Evolutionary conservation across 1,284 basidiomycete species (phyloP).

Genomic region (Omphalotus olearius): DNA sequence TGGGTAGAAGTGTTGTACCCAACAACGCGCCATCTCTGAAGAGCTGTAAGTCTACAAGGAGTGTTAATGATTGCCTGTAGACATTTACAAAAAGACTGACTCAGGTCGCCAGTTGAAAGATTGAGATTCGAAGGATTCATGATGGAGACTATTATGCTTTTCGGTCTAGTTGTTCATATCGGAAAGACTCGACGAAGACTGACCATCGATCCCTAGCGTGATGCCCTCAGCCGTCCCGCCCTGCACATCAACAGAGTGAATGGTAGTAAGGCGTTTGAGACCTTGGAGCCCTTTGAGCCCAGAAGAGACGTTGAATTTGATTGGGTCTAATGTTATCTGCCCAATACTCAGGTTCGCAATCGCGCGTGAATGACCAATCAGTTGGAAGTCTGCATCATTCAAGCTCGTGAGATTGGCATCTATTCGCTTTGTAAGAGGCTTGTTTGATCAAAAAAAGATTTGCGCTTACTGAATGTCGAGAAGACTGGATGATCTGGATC

Average conservation of each 20-base stretch:
- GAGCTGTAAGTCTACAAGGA: conserved; percentile 47
- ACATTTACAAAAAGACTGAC: conserved; percentile 30
- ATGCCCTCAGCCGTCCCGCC: conserved; percentile 67
- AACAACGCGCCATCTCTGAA: conserved; percentile 45
- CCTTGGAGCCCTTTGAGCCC: conserved; percentile 62
- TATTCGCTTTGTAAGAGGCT: conserved; percentile 20
- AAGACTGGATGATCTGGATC: conserved; percentile 48
- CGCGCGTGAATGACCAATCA: conserved; percentile 63
- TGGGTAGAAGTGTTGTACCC: conserved; percentile 58
- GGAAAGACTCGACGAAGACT: conserved; percentile 8
- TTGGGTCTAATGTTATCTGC: conserved; percentile 65
- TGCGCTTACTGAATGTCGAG: conserved; percentile 50
- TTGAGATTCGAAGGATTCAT: conserved; percentile 72
- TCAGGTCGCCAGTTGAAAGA: conserved; percentile 54
- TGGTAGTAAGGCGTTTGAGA: conserved; percentile 52
- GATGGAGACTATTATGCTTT: conserved; percentile 45
- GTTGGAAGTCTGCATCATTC: conserved; percentile 45
- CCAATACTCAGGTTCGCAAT: conserved; percentile 69
- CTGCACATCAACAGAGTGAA: conserved; percentile 63
- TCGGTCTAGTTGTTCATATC: neutral
- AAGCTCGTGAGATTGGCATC: conserved; percentile 49
- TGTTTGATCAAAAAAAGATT: conserved; percentile 5
- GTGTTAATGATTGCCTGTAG: neutral
- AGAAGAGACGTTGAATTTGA: conserved; percentile 73
- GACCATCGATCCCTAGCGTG: conserved; percentile 55